A percentile compares a stretch with the other conserved stretches of the same genome.
Conservation (phyloP, 371 early-diverging fungal species). For the Nematocida ausubeli region DNA sequence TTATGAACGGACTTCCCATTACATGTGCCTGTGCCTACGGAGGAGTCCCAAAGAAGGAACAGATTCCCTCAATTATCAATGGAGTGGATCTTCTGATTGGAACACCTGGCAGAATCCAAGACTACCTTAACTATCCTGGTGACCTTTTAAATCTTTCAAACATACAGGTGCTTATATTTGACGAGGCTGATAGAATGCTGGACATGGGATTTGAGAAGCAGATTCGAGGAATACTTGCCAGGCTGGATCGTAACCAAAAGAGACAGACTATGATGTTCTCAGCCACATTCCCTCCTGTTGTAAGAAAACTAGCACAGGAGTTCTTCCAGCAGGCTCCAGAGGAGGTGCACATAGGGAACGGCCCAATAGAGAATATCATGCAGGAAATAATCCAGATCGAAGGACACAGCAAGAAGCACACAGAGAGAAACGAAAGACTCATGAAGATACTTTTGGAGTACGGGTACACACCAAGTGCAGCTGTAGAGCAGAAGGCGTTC, state of each 20-base stretch:
- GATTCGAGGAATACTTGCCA: constrained; percentile 69
- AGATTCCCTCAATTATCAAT: constrained; percentile 75
- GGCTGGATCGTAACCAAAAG: constrained; percentile 1
- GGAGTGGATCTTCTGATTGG: constrained; percentile 74
- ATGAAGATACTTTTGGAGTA: constrained; percentile 11
- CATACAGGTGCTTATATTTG: constrained; percentile 85
- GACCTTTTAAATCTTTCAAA: constrained; percentile 70
- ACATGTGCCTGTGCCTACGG: constrained; percentile 81
- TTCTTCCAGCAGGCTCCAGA: constrained; percentile 64
- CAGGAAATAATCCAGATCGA: constrained; percentile 71
- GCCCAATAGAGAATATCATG: constrained; percentile 82
- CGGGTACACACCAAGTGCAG: constrained; percentile 13
- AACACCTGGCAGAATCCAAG: constrained; percentile 48
- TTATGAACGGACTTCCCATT: constrained; percentile 79
- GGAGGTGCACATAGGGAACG: constrained; percentile 48
- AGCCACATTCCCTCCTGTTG: constrained; percentile 47
- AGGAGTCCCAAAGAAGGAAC: constrained; percentile 82
- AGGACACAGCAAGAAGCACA: not conserved
- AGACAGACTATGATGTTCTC: constrained; percentile 61
- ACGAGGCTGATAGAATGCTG: constrained; percentile 96
- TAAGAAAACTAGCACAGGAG: constrained; percentile 65
- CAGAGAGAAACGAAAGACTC: constrained; percentile 20
- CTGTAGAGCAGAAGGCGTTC: not conserved
- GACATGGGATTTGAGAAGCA: constrained; percentile 88
- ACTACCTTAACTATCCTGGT: not conserved